phyloP scores from a whole-genome alignment of 2,329 filamentous ascomycete genomes.

The Colletotrichum sp. region DNA sequence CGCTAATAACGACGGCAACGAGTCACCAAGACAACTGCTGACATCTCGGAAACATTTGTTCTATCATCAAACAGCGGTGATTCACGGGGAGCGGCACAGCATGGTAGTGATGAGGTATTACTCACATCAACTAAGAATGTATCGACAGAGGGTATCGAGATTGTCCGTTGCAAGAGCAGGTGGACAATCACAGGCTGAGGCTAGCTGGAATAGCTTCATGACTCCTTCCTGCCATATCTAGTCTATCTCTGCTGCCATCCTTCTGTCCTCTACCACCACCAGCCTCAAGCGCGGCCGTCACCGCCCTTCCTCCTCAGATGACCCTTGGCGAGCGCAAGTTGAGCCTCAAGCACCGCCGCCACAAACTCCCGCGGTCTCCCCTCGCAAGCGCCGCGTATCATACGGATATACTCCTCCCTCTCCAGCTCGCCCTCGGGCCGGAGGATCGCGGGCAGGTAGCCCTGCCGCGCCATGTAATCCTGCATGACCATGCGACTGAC shows the following conservation, averaged over 20 bases:
- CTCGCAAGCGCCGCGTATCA: slow-evolving; percentile 23
- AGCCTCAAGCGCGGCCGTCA: neutral
- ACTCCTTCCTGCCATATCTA: neutral
- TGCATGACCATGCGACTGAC: slow-evolving; percentile 25
- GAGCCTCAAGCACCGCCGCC: slow-evolving; percentile 10
- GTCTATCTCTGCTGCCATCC: neutral
- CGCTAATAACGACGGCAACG: neutral
- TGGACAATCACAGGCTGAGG: neutral
- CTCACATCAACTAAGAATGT: neutral
- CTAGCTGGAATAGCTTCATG: neutral
- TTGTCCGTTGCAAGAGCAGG: neutral
- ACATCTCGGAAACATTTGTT: neutral
- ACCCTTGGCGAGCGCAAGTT: neutral
- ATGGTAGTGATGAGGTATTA: neutral
- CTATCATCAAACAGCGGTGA: neutral
- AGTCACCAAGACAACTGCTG: neutral
- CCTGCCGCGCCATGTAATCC: slow-evolving; percentile 27
- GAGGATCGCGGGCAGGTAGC: slow-evolving; percentile 24
- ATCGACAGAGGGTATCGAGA: neutral
- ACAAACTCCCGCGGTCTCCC: slow-evolving; percentile 20
- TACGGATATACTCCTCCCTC: slow-evolving; percentile 23
- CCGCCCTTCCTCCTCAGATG: neutral
- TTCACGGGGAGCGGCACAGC: neutral
- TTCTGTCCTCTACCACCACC: neutral
- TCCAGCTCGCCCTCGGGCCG: slow-evolving; percentile 1